phyloP scores from a whole-genome alignment of 179 eudicot species.

The Vitellaria paradoxa region DNA sequence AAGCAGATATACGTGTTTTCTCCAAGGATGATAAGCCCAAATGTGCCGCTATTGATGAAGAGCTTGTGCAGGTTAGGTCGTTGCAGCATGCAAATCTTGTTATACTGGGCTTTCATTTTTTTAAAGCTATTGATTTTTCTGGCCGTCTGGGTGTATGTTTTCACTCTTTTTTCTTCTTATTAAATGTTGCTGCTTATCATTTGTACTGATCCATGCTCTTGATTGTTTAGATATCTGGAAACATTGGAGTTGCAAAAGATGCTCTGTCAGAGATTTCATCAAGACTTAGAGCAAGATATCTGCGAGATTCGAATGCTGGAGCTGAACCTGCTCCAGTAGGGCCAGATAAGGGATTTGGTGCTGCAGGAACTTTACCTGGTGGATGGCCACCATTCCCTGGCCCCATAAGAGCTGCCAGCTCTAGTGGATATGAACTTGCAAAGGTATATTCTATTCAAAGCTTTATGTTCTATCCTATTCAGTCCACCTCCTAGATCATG shows the following conservation, averaged over 20 bases:
- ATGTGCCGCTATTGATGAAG: constrained; percentile 77
- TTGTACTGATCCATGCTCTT: constrained; percentile 8
- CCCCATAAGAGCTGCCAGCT: constrained; percentile 39
- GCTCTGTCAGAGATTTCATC: constrained; percentile 73
- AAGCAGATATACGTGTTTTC: constrained; percentile 74
- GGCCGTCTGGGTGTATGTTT: not conserved
- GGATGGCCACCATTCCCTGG: constrained; percentile 36
- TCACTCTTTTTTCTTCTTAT: not conserved
- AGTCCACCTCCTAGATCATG: not conserved
- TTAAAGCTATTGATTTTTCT: not conserved
- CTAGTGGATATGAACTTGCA: constrained; percentile 34
- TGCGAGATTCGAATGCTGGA: constrained; percentile 50
- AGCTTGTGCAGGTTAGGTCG: constrained; percentile 82
- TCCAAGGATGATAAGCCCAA: constrained; percentile 80
- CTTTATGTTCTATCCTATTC: not conserved
- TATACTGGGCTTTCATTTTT: not conserved
- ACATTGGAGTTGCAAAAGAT: constrained; percentile 70
- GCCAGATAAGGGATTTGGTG: constrained; percentile 46
- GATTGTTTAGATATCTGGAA: constrained; percentile 66
- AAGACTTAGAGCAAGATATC: constrained; percentile 66
- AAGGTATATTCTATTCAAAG: constrained; percentile 38
- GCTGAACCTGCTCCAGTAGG: constrained; percentile 43
- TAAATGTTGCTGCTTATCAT: not conserved
- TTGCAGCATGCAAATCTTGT: not conserved
- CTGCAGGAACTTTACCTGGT: constrained; percentile 36